A percentile compares a stretch with the other conserved stretches of the same genome.
These are phyloP conservation scores for Jackrogersella minutella DNA, from an alignment of 495 filamentous ascomycete species.

Conservation along the genomic window DNA sequence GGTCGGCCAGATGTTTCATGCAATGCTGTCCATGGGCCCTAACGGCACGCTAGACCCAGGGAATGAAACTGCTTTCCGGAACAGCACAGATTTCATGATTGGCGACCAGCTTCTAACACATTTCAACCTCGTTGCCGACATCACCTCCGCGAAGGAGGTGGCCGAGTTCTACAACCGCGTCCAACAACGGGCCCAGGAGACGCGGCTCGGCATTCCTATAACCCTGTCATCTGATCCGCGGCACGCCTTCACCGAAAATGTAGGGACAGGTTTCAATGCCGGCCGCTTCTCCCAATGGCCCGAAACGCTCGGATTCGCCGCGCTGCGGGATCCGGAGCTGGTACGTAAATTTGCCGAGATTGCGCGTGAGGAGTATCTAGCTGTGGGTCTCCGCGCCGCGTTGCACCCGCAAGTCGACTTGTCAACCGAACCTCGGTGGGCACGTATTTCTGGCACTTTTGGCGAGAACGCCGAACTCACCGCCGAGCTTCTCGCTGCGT, in stretches of 20 bases:
- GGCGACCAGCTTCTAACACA: slow-evolving; percentile 34
- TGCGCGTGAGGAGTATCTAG: slow-evolving; percentile 38
- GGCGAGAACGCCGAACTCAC: slow-evolving; percentile 47
- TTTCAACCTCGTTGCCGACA: slow-evolving; percentile 34
- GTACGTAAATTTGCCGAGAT: slow-evolving; percentile 36
- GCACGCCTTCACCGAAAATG: slow-evolving; percentile 35
- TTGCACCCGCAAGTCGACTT: slow-evolving; percentile 52
- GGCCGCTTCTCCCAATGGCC: slow-evolving; percentile 40
- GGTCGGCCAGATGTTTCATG: slow-evolving; percentile 64
- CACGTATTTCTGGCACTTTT: slow-evolving; percentile 43
- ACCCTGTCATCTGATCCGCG: slow-evolving; percentile 39
- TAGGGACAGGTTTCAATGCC: slow-evolving; percentile 35
- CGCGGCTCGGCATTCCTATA: slow-evolving; percentile 38
- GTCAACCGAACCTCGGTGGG: slow-evolving; percentile 50
- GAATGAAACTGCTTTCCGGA: slow-evolving; percentile 2
- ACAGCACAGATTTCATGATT: slow-evolving; percentile 37
- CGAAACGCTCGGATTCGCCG: slow-evolving; percentile 41
- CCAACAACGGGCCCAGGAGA: slow-evolving; percentile 32
- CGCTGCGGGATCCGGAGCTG: slow-evolving; percentile 20
- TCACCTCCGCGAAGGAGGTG: slow-evolving; percentile 15
- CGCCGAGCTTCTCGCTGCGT: slow-evolving; percentile 34
- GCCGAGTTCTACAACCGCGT: slow-evolving; percentile 36
- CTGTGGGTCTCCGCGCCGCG: slow-evolving; percentile 37
- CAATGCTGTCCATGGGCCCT: slow-evolving; percentile 31
- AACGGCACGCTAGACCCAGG: slow-evolving; percentile 37